Evolutionary conservation across 140 eudicot genomes (phyloP).

Genomic region (Anethum foeniculum): DNA sequence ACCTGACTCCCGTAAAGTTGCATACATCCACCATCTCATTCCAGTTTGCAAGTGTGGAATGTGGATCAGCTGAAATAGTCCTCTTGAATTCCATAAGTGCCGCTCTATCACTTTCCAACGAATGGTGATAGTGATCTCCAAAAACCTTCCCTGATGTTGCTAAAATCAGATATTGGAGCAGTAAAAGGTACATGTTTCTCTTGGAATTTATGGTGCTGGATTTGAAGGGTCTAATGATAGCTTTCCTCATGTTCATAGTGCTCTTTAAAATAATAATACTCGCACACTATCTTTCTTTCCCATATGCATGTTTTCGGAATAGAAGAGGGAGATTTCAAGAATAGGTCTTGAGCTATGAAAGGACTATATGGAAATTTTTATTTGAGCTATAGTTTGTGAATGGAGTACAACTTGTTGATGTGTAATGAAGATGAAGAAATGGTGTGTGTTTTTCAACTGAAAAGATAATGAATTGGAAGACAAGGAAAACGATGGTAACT

Average conservation of each 20-base stretch:
- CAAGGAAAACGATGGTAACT: constrained; percentile 5
- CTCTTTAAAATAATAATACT: not conserved
- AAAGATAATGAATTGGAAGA: constrained; percentile 12
- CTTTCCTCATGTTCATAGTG: constrained; percentile 8
- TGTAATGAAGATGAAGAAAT: constrained; percentile 20
- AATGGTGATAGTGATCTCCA: constrained; percentile 15
- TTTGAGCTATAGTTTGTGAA: constrained; percentile 25
- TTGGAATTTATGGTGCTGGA: constrained; percentile 30
- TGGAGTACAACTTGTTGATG: constrained; percentile 16
- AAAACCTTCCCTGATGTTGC: constrained; percentile 2
- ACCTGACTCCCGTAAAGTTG: constrained; percentile 35
- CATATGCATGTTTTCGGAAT: not conserved
- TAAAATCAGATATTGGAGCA: constrained; percentile 17
- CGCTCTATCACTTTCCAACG: constrained; percentile 35
- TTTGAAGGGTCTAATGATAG: not conserved
- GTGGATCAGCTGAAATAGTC: constrained; percentile 30
- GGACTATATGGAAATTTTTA: constrained; percentile 14
- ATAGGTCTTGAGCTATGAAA: constrained; percentile 25
- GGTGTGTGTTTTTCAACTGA: constrained; percentile 35
- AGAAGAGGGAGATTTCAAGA: constrained; percentile 1
- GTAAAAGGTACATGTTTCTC: constrained; percentile 19
- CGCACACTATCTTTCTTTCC: not conserved
- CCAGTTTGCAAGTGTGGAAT: constrained; percentile 43
- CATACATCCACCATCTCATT: constrained; percentile 39
- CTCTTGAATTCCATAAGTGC: constrained; percentile 45